Evolutionary conservation across 441 rosid genomes (phyloP).

Genomic region (Daphne laureola): DNA sequence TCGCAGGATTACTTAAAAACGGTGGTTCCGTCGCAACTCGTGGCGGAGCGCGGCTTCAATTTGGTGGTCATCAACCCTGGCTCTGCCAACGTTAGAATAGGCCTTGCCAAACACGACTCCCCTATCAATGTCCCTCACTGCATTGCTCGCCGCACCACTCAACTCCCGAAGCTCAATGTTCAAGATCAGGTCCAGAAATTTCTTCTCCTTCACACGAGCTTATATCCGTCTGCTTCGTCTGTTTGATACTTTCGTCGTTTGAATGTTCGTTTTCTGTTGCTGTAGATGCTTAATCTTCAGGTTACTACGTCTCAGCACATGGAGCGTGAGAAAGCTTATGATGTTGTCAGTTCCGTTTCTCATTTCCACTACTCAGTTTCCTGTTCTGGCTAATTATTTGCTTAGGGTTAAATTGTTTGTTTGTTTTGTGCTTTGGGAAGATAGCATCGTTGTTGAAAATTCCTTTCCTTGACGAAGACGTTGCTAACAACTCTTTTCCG

Average conservation of each 20-base stretch:
- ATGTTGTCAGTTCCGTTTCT: constrained; percentile 39
- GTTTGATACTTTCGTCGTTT: constrained; percentile 1
- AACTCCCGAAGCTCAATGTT: constrained; percentile 37
- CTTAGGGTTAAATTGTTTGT: constrained; percentile 4
- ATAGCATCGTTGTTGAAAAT: constrained; percentile 84
- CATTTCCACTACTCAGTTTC: not conserved
- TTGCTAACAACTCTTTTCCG: constrained; percentile 58
- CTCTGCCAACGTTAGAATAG: constrained; percentile 69
- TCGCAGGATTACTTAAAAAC: constrained; percentile 87
- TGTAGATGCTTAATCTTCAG: constrained; percentile 76
- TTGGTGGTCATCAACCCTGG: constrained; percentile 87
- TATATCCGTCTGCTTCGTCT: not conserved
- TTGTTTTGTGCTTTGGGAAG: constrained; percentile 25
- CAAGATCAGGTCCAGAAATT: constrained; percentile 52
- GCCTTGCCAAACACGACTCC: constrained; percentile 64
- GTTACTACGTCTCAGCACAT: constrained; percentile 67
- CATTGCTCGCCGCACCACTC: constrained; percentile 53
- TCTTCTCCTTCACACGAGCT: not conserved
- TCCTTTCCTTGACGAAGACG: constrained; percentile 77
- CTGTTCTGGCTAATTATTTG: constrained; percentile 3
- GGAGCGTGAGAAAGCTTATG: constrained; percentile 88
- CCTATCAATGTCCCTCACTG: constrained; percentile 67
- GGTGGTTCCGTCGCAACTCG: constrained; percentile 79
- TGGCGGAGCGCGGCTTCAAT: constrained; percentile 76
- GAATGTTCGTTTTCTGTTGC: constrained; percentile 4